Evolutionary conservation across 208 protist genomes (phyloP).

Genomic region (Trichomonas gallinae): DNA sequence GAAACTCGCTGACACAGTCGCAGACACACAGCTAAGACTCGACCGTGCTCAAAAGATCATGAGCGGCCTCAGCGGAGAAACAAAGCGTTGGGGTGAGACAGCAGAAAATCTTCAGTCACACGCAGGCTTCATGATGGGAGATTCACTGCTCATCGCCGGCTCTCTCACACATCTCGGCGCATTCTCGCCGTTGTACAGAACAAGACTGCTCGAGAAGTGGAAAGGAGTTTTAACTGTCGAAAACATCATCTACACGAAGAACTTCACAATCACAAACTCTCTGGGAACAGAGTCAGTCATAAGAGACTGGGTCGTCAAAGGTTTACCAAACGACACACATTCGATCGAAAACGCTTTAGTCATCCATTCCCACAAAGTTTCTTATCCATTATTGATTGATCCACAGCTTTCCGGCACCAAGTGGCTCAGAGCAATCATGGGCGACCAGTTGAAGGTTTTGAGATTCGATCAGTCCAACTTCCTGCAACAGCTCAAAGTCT

Average conservation of each 20-base stretch:
- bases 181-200: constrained; percentile 81
- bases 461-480: constrained; percentile 62
- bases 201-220: constrained; percentile 69
- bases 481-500: constrained; percentile 50
- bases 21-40: constrained; percentile 35
- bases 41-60: constrained; percentile 71
- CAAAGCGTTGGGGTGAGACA: constrained; percentile 69
- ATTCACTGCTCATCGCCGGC: constrained; percentile 79
- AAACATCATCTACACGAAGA: constrained; percentile 72
- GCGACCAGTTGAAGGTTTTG: constrained; percentile 69
- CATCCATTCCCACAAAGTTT: constrained; percentile 58
- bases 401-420: constrained; percentile 86
- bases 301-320: constrained; percentile 89
- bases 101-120: constrained; percentile 41
- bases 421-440: constrained; percentile 82
- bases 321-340: constrained; percentile 78
- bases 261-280: constrained; percentile 70
- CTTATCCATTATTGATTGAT: constrained; percentile 94
- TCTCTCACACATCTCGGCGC: constrained; percentile 92
- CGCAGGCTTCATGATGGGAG: constrained; percentile 59
- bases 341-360: constrained; percentile 91
- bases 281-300: constrained; percentile 65
- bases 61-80: constrained; percentile 77
- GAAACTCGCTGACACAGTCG: constrained; percentile 32
- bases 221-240: constrained; percentile 63